phyloP scores from a whole-genome alignment of 257 asterid genomes.

The Penstemon barbatus region DNA sequence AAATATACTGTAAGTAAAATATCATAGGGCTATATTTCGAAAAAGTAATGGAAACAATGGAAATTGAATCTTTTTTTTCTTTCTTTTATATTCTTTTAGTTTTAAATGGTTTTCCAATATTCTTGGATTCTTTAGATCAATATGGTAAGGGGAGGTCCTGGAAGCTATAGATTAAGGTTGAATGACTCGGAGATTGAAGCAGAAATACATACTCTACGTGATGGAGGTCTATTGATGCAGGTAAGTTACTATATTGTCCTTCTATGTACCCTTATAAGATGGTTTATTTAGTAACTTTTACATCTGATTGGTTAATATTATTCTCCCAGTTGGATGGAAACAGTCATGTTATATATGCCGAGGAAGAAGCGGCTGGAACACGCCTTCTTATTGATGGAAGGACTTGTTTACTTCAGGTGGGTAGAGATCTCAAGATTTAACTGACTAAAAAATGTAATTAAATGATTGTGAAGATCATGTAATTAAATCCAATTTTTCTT shows the following conservation, averaged over 20 bases:
- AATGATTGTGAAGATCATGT: too few relatives aligned
- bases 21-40: slow-evolving; percentile 13
- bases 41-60: slow-evolving; percentile 6
- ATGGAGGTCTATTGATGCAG: slow-evolving; percentile 98
- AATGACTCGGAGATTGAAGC: slow-evolving; percentile 88
- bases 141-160: slow-evolving; percentile 89
- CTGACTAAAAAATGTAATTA: too few relatives aligned
- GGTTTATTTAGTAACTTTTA: slow-evolving; percentile 8
- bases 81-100: neutral
- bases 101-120: slow-evolving; percentile 13
- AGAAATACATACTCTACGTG: slow-evolving; percentile 97
- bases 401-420: slow-evolving; percentile 98
- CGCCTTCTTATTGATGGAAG: slow-evolving; percentile 99
- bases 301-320: slow-evolving; percentile 29
- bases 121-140: slow-evolving; percentile 43
- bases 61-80: slow-evolving; percentile 9
- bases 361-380: slow-evolving; percentile 99
- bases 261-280: slow-evolving; percentile 19
- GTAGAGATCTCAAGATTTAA: neutral
- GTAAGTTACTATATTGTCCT: slow-evolving; percentile 40
- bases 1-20: slow-evolving; percentile 81
- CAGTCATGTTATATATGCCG: slow-evolving; percentile 94
- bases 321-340: slow-evolving; percentile 83
- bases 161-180: slow-evolving; percentile 85
- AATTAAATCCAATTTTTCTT: too few relatives aligned